Conservation (phyloP, 805 yeast genomes). For the Starmerella apis region DNA sequence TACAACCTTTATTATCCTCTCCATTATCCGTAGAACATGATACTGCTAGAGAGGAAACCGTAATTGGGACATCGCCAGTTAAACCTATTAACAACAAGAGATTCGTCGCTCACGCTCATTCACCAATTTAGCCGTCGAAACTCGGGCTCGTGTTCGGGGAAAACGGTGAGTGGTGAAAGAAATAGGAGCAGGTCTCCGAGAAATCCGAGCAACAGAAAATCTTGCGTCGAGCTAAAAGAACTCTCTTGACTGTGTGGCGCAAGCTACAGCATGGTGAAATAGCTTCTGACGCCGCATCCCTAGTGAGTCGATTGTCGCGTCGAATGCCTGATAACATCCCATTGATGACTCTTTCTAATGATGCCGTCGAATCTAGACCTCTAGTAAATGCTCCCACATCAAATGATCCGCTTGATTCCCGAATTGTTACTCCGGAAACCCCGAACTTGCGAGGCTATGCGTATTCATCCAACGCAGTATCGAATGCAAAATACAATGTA, state of each 20-base stretch:
- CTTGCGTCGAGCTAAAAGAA: constrained; percentile 13
- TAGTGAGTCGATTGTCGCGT: constrained; percentile 1
- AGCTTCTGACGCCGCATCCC: constrained; percentile 2
- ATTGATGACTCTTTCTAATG: constrained; percentile 13
- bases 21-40: not conserved
- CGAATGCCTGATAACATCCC: constrained; percentile 20
- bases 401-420: not conserved
- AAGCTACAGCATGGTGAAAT: constrained; percentile 20
- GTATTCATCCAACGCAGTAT: constrained; percentile 61
- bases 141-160: not conserved
- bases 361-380: constrained; percentile 4
- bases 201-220: not conserved
- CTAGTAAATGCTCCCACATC: not conserved
- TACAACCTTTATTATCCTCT: too few relatives aligned
- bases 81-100: not conserved
- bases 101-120: not conserved
- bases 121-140: not conserved
- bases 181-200: not conserved
- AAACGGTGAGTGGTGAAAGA: not conserved
- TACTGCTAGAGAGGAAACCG: not conserved
- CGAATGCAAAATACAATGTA: constrained; percentile 90
- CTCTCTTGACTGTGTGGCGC: constrained; percentile 15
- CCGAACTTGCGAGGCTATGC: constrained; percentile 21
- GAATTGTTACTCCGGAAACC: constrained; percentile 14
- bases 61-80: not conserved